Percentiles rank a stretch among this genome's conserved stretches.
phyloP scores from a whole-genome alignment of 441 rosid genomes.

The Biscutella laevigata region DNA sequence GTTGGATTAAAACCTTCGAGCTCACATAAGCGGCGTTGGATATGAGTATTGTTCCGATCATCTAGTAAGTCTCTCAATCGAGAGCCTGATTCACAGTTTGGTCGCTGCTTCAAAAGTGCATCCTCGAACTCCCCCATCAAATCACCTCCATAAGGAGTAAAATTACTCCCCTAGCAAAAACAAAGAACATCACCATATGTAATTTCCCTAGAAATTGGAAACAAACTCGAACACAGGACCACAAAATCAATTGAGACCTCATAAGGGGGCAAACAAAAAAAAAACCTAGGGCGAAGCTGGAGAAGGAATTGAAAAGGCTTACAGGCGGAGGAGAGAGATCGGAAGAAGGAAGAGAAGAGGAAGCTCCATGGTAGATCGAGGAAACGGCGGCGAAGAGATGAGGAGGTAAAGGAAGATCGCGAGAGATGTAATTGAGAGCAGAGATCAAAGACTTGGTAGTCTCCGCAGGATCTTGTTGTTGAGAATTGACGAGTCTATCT shows the following conservation, averaged over 20 bases:
- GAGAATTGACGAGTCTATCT: conserved; percentile 27
- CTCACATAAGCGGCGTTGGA: conserved; percentile 63
- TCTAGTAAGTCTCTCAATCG: conserved; percentile 44
- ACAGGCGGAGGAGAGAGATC: conserved; percentile 26
- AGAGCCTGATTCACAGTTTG: conserved; percentile 46
- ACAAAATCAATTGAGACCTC: conserved; percentile 1
- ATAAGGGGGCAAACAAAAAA: conserved; percentile 9
- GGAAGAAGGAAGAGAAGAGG: conserved; percentile 25
- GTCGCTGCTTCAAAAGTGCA: conserved; percentile 56
- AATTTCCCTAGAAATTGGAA: background rate
- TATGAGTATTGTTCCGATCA: conserved; percentile 45
- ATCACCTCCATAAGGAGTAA: conserved; percentile 39
- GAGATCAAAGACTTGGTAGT: conserved; percentile 67
- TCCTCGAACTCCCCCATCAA: conserved; percentile 72
- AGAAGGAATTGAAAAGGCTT: conserved; percentile 24
- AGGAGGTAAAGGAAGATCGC: conserved; percentile 86
- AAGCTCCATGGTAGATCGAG: conserved; percentile 46
- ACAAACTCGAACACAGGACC: background rate
- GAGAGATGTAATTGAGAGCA: conserved; percentile 80
- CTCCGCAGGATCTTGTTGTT: conserved; percentile 34
- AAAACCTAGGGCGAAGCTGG: conserved; percentile 12
- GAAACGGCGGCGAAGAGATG: conserved; percentile 60
- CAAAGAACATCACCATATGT: background rate
- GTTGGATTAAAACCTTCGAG: conserved; percentile 60
- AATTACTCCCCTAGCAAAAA: conserved; percentile 35